Evolutionary conservation across 2,329 filamentous ascomycete genomes (phyloP).

Genomic region (Sporothrix pallida): DNA sequence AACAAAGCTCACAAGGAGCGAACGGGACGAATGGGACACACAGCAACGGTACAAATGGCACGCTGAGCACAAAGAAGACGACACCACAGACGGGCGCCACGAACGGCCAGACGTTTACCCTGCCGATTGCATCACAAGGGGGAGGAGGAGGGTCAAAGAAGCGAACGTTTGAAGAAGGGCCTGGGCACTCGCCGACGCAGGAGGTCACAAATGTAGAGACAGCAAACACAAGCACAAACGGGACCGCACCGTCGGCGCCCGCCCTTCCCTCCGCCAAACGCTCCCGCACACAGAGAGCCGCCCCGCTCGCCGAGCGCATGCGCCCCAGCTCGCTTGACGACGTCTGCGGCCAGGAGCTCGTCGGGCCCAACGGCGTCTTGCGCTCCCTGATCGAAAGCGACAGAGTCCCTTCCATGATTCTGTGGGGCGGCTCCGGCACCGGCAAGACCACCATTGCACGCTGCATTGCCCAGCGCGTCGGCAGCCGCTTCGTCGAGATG

Average conservation of each 20-base stretch:
- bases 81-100: neutral
- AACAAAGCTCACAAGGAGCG: slow-evolving; percentile 39
- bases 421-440: slow-evolving; percentile 84
- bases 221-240: slow-evolving; percentile 35
- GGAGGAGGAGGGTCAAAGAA: slow-evolving; percentile 48
- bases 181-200: slow-evolving; percentile 46
- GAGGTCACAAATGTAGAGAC: neutral
- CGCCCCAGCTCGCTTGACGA: slow-evolving; percentile 82
- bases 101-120: slow-evolving; percentile 33
- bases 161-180: slow-evolving; percentile 61
- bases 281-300: slow-evolving; percentile 71
- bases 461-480: slow-evolving; percentile 82
- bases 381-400: slow-evolving; percentile 85
- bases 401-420: slow-evolving; percentile 89
- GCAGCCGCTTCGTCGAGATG: slow-evolving; percentile 90
- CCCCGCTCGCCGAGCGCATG: slow-evolving; percentile 93
- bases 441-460: slow-evolving; percentile 92
- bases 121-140: slow-evolving; percentile 14
- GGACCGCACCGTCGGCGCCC: slow-evolving; percentile 32
- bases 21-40: neutral
- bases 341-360: slow-evolving; percentile 88
- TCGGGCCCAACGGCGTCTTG: slow-evolving; percentile 82
- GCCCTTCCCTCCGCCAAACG: slow-evolving; percentile 58
- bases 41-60: slow-evolving; percentile 37
- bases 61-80: slow-evolving; percentile 40